Conservation (phyloP, 192 early-diverging fungal genomes). For the Phlyctochytrium planicorne region DNA sequence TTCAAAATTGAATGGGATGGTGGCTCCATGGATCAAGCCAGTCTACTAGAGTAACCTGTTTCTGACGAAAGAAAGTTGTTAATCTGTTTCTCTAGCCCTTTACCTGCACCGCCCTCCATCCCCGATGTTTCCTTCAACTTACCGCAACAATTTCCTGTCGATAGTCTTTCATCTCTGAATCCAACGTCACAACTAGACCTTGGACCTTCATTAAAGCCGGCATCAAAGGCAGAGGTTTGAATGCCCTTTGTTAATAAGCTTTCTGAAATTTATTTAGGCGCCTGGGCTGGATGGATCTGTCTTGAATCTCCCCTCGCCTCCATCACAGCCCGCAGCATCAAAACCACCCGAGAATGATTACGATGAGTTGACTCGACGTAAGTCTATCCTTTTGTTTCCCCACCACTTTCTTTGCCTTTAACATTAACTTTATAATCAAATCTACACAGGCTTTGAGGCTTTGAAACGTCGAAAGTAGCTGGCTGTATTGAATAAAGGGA, state of each 20-base stretch:
- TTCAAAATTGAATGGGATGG: constrained; percentile 73
- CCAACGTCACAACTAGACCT: neutral
- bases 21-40: neutral
- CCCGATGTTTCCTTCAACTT: neutral
- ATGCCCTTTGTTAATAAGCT: neutral
- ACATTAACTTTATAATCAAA: neutral
- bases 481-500: too few species aligned
- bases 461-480: neutral
- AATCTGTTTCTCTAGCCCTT: neutral
- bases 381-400: neutral
- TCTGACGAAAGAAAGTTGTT: neutral
- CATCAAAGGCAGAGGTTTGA: neutral
- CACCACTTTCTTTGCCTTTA: too few species aligned
- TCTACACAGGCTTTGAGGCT: neutral
- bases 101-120: neutral
- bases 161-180: neutral
- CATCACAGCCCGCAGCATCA: neutral
- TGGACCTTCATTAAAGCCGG: neutral
- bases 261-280: neutral
- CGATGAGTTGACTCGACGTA: neutral
- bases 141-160: too few species aligned
- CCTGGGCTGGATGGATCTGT: neutral
- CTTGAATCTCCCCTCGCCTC: neutral
- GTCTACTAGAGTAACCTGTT: neutral
- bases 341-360: neutral